phyloP scores from a whole-genome alignment of 176 grass and related monocot species.

The Cenchrus fungigraminus region DNA sequence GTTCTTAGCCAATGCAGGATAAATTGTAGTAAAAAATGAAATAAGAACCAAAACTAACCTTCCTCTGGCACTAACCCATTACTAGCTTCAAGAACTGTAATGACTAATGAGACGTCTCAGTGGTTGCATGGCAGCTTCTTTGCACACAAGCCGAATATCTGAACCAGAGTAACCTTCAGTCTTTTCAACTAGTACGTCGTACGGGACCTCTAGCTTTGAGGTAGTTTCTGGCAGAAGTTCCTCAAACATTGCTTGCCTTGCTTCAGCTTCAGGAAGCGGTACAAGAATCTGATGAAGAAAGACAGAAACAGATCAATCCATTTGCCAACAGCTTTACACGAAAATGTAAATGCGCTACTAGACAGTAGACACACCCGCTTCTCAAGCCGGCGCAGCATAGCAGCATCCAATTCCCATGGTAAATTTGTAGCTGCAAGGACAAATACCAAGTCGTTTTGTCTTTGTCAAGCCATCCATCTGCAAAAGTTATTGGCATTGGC shows the following conservation, averaged over 20 bases:
- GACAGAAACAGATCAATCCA: not conserved
- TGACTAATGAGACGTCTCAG: conserved; percentile 59
- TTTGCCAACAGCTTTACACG: not conserved
- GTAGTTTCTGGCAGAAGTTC: conserved; percentile 62
- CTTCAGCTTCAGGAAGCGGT: conserved; percentile 92
- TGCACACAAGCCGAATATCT: conserved; percentile 88
- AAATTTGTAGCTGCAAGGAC: conserved; percentile 96
- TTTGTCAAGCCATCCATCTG: conserved; percentile 99
- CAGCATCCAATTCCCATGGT: conserved; percentile 94
- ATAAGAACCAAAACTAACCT: conserved; percentile 51
- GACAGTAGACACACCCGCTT: conserved; percentile 55
- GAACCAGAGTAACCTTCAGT: conserved; percentile 94
- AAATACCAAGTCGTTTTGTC: conserved; percentile 90
- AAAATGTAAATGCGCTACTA: not conserved
- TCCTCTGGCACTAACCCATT: conserved; percentile 58
- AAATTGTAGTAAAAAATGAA: not conserved
- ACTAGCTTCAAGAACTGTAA: conserved; percentile 71
- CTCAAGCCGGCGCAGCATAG: conserved; percentile 92
- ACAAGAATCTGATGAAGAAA: conserved; percentile 74
- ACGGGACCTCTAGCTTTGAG: conserved; percentile 61
- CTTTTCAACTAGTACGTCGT: conserved; percentile 71
- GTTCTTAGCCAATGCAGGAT: not conserved
- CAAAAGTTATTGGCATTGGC: conserved; percentile 40
- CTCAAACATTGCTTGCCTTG: conserved; percentile 85
- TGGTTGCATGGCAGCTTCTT: conserved; percentile 97